Conservation (phyloP, 129 eudicot species). For the Artemisia tridentata region DNA sequence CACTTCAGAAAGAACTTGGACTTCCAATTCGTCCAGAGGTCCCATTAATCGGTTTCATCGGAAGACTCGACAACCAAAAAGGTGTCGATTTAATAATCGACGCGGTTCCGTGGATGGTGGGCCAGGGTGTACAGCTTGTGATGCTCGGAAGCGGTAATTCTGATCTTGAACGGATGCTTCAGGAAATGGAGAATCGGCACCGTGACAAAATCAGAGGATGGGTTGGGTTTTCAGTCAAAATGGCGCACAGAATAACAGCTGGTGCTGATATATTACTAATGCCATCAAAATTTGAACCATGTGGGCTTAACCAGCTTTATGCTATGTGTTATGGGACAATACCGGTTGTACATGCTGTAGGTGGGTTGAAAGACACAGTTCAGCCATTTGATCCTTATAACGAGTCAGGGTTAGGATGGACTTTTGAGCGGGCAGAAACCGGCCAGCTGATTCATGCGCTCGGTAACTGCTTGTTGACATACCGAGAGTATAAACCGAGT, state of each 20-base stretch:
- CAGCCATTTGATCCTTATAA: constrained; percentile 75
- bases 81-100: constrained; percentile 87
- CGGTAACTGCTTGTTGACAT: constrained; percentile 79
- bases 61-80: constrained; percentile 85
- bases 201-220: constrained; percentile 36
- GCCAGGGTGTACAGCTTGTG: constrained; percentile 82
- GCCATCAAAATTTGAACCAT: constrained; percentile 98
- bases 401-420: constrained; percentile 88
- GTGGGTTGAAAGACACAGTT: constrained; percentile 89
- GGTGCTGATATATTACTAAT: constrained; percentile 84
- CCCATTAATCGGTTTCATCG: constrained; percentile 86
- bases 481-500: constrained; percentile 58
- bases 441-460: constrained; percentile 61
- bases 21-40: constrained; percentile 62
- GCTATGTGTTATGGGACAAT: constrained; percentile 85
- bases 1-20: constrained; percentile 84
- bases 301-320: constrained; percentile 90
- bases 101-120: constrained; percentile 88
- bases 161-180: constrained; percentile 76
- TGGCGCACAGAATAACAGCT: constrained; percentile 88
- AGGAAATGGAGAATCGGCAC: constrained; percentile 56
- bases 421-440: constrained; percentile 64
- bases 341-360: constrained; percentile 96
- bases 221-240: constrained; percentile 88
- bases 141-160: constrained; percentile 87